Evolutionary conservation across 768 basidiomycete genomes (phyloP), one percentile per base, ranked within the genome.

Genomic region (Psilocybe cubensis): DNA sequence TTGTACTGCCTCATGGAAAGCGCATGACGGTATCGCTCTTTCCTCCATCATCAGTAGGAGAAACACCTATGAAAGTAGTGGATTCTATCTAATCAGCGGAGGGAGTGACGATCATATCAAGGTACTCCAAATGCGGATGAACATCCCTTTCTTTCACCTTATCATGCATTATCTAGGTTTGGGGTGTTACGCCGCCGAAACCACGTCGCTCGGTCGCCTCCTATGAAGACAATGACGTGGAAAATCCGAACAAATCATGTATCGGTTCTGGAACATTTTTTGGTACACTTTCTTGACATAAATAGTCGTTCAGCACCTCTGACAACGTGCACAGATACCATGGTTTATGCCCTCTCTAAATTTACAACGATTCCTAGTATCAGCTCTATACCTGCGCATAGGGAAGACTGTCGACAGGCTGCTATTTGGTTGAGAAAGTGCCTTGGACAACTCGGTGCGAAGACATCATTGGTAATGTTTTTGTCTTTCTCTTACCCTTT

Each of bases 361-460:
- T 93, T 99, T 60, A 80, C 97, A 5, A 86, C 93, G 0, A 91
- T 95, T 40, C 92, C 88, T 1, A 96, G 94, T 43, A 83, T 99
- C 48, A 94, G 92, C 65, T 84, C 81, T 46, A 79, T 79, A 54
- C 79, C 84, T 1, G 67, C 74, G 1, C 84, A 91, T 67, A 80
- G 85, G 54, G 93, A 94, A 70, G 89, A 96, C 68, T 99, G 97
- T 68, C 83, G 94, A 51, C 96, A 98, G 68, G 92, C 94, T 1
- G 95, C 94, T 4, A 88, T 96, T 42, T 95, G 94, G 88, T 74
- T 98, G 54, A 89, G 90, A 67, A 94, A 93, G 63, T 92, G 92
- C 64, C 75, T 99, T 14, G 81, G 80, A 1, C 92, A 96, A 70
- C 82, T 98, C 18, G 97, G 97, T 14, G 96, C 95, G 2, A 82